These are phyloP conservation scores for Claviceps africana DNA, from an alignment of 2,329 filamentous ascomycete genomes.

Conservation along the genomic window DNA sequence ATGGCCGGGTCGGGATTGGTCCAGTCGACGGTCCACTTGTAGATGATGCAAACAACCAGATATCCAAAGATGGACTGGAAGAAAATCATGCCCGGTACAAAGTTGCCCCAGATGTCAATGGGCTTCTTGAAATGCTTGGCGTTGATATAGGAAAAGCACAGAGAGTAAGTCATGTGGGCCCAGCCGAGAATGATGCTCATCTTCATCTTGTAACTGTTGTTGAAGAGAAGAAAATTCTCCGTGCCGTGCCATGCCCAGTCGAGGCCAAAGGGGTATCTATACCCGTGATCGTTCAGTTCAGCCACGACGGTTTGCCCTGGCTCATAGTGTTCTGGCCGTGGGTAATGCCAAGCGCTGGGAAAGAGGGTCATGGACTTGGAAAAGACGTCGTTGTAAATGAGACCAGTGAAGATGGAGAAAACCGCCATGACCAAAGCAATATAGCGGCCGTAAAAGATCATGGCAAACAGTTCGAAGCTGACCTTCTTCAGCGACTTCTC, in stretches of 20 bases:
- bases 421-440: constrained; percentile 97
- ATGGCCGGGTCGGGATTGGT: constrained; percentile 23
- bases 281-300: constrained; percentile 49
- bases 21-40: constrained; percentile 97
- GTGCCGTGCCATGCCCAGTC: constrained; percentile 95
- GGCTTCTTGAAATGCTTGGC: constrained; percentile 87
- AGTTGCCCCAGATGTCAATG: constrained; percentile 95
- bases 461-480: constrained; percentile 82
- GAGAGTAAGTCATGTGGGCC: constrained; percentile 97
- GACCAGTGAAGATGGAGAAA: constrained; percentile 92
- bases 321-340: constrained; percentile 51
- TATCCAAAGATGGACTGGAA: constrained; percentile 99
- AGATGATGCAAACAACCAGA: constrained; percentile 82
- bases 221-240: constrained; percentile 89
- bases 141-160: constrained; percentile 86
- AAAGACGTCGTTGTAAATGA: constrained; percentile 96
- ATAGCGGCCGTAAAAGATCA: constrained; percentile 98
- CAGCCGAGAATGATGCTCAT: constrained; percentile 95
- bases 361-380: constrained; percentile 87
- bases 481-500: constrained; percentile 90
- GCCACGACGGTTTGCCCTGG: constrained; percentile 51
- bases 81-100: constrained; percentile 96
- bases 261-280: constrained; percentile 89
- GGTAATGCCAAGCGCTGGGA: constrained; percentile 76
- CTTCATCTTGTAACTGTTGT: constrained; percentile 99